phyloP scores from a whole-genome alignment of 164 flowering plant species.

The Houttuynia cordata region DNA sequence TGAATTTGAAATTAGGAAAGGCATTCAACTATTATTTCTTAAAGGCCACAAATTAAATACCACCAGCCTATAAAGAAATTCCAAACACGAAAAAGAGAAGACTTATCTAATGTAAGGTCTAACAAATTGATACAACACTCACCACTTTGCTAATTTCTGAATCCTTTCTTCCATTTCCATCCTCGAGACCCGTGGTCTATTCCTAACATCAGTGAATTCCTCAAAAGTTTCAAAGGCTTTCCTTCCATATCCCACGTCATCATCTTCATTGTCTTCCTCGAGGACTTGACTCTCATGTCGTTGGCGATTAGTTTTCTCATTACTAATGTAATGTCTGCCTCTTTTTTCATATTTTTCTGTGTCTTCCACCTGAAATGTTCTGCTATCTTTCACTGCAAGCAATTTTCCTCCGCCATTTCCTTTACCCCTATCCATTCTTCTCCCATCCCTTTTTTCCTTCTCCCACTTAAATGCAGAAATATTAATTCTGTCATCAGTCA shows the following conservation, averaged over 20 bases:
- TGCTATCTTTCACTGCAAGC: background rate
- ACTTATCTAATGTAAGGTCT: no score
- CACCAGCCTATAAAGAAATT: background rate
- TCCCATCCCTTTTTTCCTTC: background rate
- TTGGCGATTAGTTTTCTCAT: conserved; percentile 1
- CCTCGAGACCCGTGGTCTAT: conserved; percentile 35
- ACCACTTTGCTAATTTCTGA: conserved; percentile 72
- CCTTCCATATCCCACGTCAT: conserved; percentile 33
- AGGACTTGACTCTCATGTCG: background rate
- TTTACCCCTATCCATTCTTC: conserved; percentile 4
- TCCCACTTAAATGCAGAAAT: background rate
- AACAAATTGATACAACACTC: conserved; percentile 9
- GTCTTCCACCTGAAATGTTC: background rate
- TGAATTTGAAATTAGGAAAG: background rate
- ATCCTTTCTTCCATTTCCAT: conserved; percentile 82
- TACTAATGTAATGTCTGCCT: background rate
- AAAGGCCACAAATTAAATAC: no score
- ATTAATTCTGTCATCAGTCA: no score
- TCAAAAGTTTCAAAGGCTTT: conserved; percentile 57
- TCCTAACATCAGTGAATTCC: conserved; percentile 32
- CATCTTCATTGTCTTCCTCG: conserved; percentile 3
- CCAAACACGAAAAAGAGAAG: background rate
- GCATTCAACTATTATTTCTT: background rate
- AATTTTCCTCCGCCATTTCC: background rate
- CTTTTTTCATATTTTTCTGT: background rate